Evolutionary conservation across 2,329 filamentous ascomycete genomes (phyloP), one percentile per base, ranked within the genome.

Genomic region (Aureobasidium vineae): DNA sequence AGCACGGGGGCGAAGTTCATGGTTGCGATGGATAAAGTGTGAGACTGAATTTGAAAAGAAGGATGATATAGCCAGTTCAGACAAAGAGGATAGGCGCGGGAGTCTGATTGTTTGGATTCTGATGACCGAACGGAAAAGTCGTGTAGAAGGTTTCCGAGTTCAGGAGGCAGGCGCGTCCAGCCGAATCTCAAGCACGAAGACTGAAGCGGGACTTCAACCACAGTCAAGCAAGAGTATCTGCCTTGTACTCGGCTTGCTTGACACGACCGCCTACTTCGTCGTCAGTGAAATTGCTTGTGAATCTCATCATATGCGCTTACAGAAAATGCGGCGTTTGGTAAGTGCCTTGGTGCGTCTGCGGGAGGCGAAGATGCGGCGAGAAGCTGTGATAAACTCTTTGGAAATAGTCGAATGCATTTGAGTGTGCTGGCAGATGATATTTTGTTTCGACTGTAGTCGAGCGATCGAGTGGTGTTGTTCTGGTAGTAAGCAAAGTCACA

Each of bases 141-240:
- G 28, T 54, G 16, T 15, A 31, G 15, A 53, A 53, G 49, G 15
- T n/a, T 11, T 21, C 16, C 15, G 5, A 33, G 26, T 5, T 13
- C 41, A 23, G 28, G 26, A 31, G n/a, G 54, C 15, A 59, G n/a
- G 40, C 13, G 36, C 53, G 53, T 11, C 6, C 21, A 43, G 8
- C 38, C 8, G n/a, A 57, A n/a, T 11, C 15, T 56, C 53, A 43
- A 57, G 36, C 21, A 26, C 43, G 19, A 43, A 59, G 54, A 31
- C 19, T 21, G 54, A 43, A 59, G 54, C 16, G 40, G n/a, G 38
- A 59, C 54, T 31, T 59, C 16, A 59, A 33, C 38, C 54, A 59
- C 23, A 59, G 19, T 40, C 38, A 45, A 21, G 54, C 54, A 21
- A 59, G 26, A 31, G 23, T 31, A 1, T 59, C 40, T 31, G 21